These are phyloP conservation scores for Crepidotus variabilis DNA, from an alignment of 768 basidiomycete genomes.

Conservation along the genomic window DNA sequence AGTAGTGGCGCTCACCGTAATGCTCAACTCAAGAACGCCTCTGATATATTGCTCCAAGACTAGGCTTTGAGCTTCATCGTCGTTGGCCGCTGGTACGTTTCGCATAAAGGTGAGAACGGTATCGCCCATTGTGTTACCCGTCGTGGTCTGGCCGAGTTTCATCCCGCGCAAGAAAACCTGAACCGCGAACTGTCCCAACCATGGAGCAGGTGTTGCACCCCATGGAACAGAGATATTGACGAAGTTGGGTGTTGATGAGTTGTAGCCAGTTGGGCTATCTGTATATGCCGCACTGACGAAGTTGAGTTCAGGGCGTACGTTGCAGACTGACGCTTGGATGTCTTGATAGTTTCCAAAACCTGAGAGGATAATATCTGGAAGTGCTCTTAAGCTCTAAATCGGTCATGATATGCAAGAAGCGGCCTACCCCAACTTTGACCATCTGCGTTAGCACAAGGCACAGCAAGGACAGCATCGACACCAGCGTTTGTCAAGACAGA, in stretches of 20 bases:
- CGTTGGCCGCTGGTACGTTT: constrained; percentile 7
- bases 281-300: constrained; percentile 14
- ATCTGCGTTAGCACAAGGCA: constrained; percentile 9
- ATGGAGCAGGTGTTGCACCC: constrained; percentile 12
- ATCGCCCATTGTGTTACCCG: constrained; percentile 17
- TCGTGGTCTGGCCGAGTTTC: constrained; percentile 12
- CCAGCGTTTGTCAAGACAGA: constrained; percentile 11
- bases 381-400: neutral
- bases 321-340: constrained; percentile 15
- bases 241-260: constrained; percentile 16
- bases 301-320: constrained; percentile 13
- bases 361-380: constrained; percentile 14
- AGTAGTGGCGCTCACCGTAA: constrained; percentile 11
- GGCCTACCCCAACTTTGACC: constrained; percentile 11
- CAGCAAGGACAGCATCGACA: constrained; percentile 15
- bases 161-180: constrained; percentile 15
- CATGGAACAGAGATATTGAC: constrained; percentile 14
- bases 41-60: constrained; percentile 18
- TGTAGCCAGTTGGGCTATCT: constrained; percentile 10
- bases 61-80: constrained; percentile 12
- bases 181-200: constrained; percentile 17
- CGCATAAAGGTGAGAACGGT: constrained; percentile 13
- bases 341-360: constrained; percentile 13
- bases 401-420: neutral
- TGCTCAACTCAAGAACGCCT: constrained; percentile 19